Evolutionary conservation across 164 flowering plant genomes (phyloP).

Genomic region (Magnolia officinalis): DNA sequence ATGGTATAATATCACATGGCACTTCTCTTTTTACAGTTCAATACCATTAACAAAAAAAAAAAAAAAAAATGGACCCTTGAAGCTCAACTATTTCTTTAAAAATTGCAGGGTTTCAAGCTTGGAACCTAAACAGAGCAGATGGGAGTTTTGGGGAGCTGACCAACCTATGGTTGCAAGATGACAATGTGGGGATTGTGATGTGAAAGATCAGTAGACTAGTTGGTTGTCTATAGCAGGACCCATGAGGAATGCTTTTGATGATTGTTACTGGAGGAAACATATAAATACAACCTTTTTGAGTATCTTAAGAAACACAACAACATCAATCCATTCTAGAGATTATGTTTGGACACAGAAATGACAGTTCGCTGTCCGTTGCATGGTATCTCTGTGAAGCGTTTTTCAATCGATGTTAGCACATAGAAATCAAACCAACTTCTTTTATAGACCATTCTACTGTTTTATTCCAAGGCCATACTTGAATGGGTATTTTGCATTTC

Average conservation of each 20-base stretch:
- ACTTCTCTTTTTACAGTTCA: background rate
- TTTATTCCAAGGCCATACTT: too few species aligned
- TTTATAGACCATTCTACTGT: too few species aligned
- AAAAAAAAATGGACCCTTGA: background rate
- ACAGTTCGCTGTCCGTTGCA: constrained; percentile 2
- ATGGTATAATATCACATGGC: constrained; percentile 11
- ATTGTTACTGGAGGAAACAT: constrained; percentile 33
- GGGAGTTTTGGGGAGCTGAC: constrained; percentile 23
- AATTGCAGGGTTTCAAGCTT: constrained; percentile 33
- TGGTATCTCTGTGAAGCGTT: background rate
- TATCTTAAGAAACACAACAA: too few species aligned
- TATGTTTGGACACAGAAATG: constrained; percentile 14
- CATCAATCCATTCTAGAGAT: constrained; percentile 19
- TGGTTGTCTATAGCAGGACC: background rate
- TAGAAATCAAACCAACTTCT: background rate
- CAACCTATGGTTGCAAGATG: constrained; percentile 29
- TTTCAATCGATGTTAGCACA: background rate
- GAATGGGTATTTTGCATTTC: too few species aligned
- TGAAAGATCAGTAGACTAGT: constrained; percentile 5
- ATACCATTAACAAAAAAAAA: background rate
- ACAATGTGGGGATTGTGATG: constrained; percentile 25
- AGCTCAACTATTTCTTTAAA: background rate
- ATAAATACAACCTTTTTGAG: constrained; percentile 9
- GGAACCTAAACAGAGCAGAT: constrained; percentile 29
- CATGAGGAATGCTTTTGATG: constrained; percentile 57